Base-by-base conservation (phyloP, 2,329 filamentous ascomycete genomes). In the Onygena corvina region DNA sequence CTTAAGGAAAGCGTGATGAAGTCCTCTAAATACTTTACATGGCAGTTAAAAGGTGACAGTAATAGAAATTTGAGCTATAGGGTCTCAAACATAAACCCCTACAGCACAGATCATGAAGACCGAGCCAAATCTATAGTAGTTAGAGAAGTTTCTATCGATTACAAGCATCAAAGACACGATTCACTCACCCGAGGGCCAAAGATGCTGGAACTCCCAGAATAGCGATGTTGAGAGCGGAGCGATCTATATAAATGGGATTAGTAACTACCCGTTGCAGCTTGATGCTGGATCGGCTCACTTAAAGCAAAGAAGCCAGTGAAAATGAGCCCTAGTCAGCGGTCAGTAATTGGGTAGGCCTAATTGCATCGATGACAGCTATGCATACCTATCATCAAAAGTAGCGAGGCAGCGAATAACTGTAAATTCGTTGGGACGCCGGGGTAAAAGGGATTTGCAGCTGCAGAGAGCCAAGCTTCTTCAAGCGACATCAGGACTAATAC, bases 71-170 rank as follows among this genome's bases (percentile, higher is more conserved):
- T 30, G 34, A n/a, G 14, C 14, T 12, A 16, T 11, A 29, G 8
- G 16, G 9, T 29, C 21, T 36, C 79, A 98, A 67, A 98, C 87
- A 81, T 98, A 96, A 64, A 98, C 92, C 66, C 92, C 92, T 65
- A 92, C 92, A 53, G 89, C 92, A 71, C 92, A 98, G 71, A 98
- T 96, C 84, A 95, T 94, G 71, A 92, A 95, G 40, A 98, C 88
- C 46, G 90, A 83, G 59, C 92, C 92, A 67, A 94, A 85, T 46
- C 90, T 95, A 62, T 8, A 20, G 16, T 12, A 33, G 21, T 55
- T 34, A 53, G 27, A 50, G 36, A 29, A 16, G 47, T 56, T 51
- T 58, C 35, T 53, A 38, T 42, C 36, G 35, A 36, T 38, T 21
- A 38, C 30, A 44, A 35, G 20, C 48, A 51, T 45, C 46, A 7